Evolutionary conservation across 2,329 filamentous ascomycete species (phyloP).

Genomic region (Thermomyces lanuginosus): DNA sequence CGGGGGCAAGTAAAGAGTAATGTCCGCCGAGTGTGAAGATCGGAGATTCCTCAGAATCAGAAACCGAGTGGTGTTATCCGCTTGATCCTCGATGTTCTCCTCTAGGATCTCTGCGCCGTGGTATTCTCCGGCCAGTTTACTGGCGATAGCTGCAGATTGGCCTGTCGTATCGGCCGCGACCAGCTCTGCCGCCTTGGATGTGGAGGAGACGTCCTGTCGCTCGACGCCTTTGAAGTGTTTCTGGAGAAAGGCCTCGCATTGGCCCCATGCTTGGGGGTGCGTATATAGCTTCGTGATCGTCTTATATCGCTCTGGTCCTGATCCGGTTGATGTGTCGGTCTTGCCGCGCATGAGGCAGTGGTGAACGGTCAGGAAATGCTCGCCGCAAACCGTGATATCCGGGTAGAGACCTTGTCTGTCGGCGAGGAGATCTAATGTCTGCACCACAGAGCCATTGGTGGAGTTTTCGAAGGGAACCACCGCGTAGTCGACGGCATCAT

Average conservation of each 20-base stretch:
- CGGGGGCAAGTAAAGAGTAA: constrained; percentile 9
- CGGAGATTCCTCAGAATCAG: constrained; percentile 25
- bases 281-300: constrained; percentile 66
- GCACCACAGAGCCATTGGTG: constrained; percentile 80
- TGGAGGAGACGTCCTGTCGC: constrained; percentile 68
- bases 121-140: constrained; percentile 52
- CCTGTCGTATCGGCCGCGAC: constrained; percentile 42
- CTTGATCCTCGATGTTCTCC: constrained; percentile 32
- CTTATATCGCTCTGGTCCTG: constrained; percentile 26
- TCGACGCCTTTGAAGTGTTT: constrained; percentile 57
- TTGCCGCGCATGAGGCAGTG: constrained; percentile 58
- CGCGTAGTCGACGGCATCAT: constrained; percentile 47
- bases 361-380: constrained; percentile 73
- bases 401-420: constrained; percentile 49
- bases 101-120: constrained; percentile 52
- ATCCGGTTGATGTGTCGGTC: constrained; percentile 9
- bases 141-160: constrained; percentile 60
- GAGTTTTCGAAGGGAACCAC: constrained; percentile 94
- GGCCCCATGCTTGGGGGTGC: constrained; percentile 89
- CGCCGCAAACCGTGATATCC: constrained; percentile 60
- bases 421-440: constrained; percentile 76
- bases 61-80: constrained; percentile 33
- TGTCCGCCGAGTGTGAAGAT: constrained; percentile 11
- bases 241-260: constrained; percentile 63
- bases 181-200: constrained; percentile 68